Conservation (phyloP, 2,329 filamentous ascomycete species). For the Paraphoma sp. region DNA sequence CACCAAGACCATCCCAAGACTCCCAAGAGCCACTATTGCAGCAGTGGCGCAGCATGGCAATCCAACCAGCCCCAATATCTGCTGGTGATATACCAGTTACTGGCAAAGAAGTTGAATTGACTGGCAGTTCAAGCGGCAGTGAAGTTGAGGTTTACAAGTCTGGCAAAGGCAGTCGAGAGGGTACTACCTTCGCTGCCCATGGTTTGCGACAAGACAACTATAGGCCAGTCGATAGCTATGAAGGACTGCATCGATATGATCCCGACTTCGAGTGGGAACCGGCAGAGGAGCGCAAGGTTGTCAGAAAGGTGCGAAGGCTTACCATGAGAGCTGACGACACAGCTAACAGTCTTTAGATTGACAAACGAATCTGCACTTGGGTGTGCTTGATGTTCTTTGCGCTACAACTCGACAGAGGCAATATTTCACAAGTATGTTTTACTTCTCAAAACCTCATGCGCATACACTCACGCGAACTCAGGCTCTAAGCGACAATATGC, state of each 20-base stretch:
- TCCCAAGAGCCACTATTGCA: conserved; percentile 5
- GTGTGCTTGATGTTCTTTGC: conserved; percentile 64
- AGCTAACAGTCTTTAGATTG: conserved; percentile 48
- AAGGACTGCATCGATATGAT: conserved; percentile 66
- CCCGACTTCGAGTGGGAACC: conserved; percentile 63
- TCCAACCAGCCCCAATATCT: conserved; percentile 2
- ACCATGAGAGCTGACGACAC: neutral
- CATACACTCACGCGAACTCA: conserved; percentile 14
- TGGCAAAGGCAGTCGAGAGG: conserved; percentile 19
- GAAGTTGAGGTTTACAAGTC: conserved; percentile 16
- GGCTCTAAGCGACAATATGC: conserved; percentile 45
- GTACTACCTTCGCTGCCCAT: conserved; percentile 44
- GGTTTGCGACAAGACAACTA: conserved; percentile 50
- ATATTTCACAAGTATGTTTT: conserved; percentile 42
- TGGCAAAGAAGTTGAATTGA: conserved; percentile 28
- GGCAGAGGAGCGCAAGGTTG: conserved; percentile 62
- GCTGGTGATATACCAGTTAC: conserved; percentile 12
- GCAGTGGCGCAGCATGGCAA: conserved; percentile 9
- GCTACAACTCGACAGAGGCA: conserved; percentile 59
- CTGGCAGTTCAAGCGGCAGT: conserved; percentile 26
- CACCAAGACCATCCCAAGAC: conserved; percentile 9
- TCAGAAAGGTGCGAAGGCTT: conserved; percentile 57
- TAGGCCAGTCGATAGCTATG: conserved; percentile 63
- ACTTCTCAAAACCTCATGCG: no score
- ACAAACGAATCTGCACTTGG: conserved; percentile 59